Percentiles rank a stretch among this genome's conserved stretches.
Evolutionary conservation across 768 basidiomycete species (phyloP).

Genomic region (Tephrocybe sp.): DNA sequence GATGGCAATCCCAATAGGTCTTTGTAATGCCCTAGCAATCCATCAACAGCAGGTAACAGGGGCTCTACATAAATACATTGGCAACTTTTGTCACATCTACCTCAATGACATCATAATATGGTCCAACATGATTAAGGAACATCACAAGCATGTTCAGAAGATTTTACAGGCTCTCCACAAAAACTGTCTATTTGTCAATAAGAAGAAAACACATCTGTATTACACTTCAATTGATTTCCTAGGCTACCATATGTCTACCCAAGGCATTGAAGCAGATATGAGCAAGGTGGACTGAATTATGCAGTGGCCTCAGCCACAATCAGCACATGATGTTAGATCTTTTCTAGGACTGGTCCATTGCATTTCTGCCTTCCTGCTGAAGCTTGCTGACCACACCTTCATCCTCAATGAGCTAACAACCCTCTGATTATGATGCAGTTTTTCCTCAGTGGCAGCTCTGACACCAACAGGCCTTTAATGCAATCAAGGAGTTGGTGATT

Average conservation of each 20-base stretch:
- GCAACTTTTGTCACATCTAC: too few relatives aligned
- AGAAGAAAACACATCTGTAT: conserved; percentile 24
- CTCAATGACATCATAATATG: too few relatives aligned
- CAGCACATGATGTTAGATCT: conserved; percentile 14
- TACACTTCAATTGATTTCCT: conserved; percentile 7
- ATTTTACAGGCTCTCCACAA: too few relatives aligned
- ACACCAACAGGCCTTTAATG: conserved; percentile 26
- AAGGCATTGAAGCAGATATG: too few relatives aligned
- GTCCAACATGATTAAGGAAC: too few relatives aligned
- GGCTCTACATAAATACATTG: too few relatives aligned
- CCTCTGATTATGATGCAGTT: background rate
- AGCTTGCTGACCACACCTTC: conserved; percentile 14
- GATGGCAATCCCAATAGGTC: conserved; percentile 23
- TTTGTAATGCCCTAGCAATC: conserved; percentile 9
- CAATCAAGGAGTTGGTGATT: conserved; percentile 27
- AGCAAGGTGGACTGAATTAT: too few relatives aligned
- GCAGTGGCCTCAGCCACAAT: too few relatives aligned
- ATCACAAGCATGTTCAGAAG: too few relatives aligned
- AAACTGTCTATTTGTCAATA: too few relatives aligned
- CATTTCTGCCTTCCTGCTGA: conserved; percentile 21
- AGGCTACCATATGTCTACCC: too few relatives aligned
- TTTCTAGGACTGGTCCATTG: conserved; percentile 26
- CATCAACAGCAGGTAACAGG: too few relatives aligned
- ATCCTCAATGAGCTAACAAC: background rate
- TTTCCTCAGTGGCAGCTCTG: conserved; percentile 21